Evolutionary conservation across 257 asterid genomes (phyloP).

Genomic region (Solanum phureja): DNA sequence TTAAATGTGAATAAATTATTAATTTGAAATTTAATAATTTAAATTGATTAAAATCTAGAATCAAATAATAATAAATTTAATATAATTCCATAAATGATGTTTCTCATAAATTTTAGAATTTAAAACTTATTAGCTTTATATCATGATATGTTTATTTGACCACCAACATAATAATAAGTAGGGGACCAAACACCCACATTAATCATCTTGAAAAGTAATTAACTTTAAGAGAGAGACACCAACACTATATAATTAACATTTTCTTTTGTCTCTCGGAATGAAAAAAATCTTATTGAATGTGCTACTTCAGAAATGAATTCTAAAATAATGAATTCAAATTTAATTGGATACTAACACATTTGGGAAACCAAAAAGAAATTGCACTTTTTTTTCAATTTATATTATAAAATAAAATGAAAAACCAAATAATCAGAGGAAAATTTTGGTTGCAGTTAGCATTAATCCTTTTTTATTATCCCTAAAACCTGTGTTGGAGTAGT

Average conservation of each 20-base stretch:
- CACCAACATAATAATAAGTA: neutral
- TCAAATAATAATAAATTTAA: no score
- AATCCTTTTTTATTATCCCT: neutral
- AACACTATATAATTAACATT: no score
- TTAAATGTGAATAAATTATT: no score
- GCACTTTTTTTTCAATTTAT: neutral
- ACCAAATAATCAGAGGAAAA: neutral
- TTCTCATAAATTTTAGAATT: neutral
- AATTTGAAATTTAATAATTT: no score
- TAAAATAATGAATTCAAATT: no score
- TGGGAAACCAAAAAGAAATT: neutral
- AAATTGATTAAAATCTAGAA: no score
- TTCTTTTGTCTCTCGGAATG: neutral
- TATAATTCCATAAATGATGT: no score
- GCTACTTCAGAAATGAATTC: neutral
- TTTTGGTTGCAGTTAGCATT: neutral
- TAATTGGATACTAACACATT: neutral
- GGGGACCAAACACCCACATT: neutral
- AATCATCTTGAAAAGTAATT: neutral
- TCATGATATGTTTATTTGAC: neutral
- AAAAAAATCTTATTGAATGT: no score
- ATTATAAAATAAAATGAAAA: neutral
- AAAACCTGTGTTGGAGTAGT: rapidly evolving
- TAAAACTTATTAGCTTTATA: neutral
- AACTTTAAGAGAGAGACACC: neutral